These are phyloP conservation scores for Quercus aquifolioides DNA, from an alignment of 306 rosid species.

Conservation along the genomic window DNA sequence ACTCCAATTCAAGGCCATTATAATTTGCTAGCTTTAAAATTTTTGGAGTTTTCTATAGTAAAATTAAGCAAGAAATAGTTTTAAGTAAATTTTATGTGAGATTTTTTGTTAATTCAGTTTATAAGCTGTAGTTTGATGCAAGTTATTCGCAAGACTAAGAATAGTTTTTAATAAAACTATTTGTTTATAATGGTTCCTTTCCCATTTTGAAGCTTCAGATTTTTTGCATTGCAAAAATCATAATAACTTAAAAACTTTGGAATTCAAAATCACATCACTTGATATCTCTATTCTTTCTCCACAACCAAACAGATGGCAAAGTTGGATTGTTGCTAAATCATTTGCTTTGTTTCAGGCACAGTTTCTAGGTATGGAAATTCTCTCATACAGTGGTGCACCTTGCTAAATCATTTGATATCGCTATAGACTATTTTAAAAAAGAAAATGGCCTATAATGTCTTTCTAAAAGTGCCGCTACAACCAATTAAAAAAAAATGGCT, in stretches of 20 bases:
- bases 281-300: not conserved
- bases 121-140: not conserved
- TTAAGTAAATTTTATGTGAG: not conserved
- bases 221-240: not conserved
- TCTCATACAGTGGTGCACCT: conserved; percentile 52
- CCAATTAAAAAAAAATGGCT: no score
- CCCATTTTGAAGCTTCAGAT: not conserved
- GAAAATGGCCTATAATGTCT: no score
- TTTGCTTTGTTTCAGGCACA: conserved; percentile 32
- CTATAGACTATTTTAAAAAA: no score
- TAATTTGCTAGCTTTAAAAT: not conserved
- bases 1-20: not conserved
- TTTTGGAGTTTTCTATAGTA: no score
- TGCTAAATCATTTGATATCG: not conserved
- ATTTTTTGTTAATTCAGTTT: not conserved
- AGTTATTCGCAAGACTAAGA: not conserved
- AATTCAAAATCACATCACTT: not conserved
- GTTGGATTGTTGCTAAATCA: conserved; percentile 21
- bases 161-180: not conserved
- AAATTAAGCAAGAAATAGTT: not conserved
- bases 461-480: no score
- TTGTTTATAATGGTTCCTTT: not conserved
- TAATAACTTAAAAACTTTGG: not conserved
- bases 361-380: conserved; percentile 63
- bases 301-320: not conserved